These are phyloP conservation scores for Pleurotus giganteus DNA, from an alignment of 768 basidiomycete genomes.

Conservation along the genomic window DNA sequence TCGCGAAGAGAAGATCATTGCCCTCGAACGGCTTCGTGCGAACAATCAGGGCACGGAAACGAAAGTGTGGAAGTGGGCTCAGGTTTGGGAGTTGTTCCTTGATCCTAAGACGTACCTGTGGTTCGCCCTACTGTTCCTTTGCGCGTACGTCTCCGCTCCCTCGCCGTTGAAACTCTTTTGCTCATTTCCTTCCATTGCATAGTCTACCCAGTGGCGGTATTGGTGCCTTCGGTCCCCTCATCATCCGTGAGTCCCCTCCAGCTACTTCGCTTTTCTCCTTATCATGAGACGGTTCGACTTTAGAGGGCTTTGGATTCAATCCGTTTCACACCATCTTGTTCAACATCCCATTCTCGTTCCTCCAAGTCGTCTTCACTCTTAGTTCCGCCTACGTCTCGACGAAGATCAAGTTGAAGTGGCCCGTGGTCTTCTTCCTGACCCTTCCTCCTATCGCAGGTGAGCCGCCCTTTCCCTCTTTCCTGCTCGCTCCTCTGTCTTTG, in stretches of 20 bases:
- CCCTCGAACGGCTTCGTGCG: slow-evolving; percentile 38
- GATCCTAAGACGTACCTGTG: slow-evolving; percentile 44
- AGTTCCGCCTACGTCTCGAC: slow-evolving; percentile 32
- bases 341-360: slow-evolving; percentile 43
- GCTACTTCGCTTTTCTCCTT: too few relatives aligned
- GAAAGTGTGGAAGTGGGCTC: slow-evolving; percentile 45
- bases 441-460: slow-evolving; percentile 37
- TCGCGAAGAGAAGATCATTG: slow-evolving; percentile 39
- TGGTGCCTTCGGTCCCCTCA: slow-evolving; percentile 40
- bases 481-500: too few relatives aligned
- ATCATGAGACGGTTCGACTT: too few relatives aligned
- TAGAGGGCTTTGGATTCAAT: slow-evolving; percentile 40
- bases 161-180: neutral
- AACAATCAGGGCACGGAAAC: slow-evolving; percentile 46
- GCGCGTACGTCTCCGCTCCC: slow-evolving; percentile 33
- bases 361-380: slow-evolving; percentile 39
- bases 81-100: slow-evolving; percentile 34
- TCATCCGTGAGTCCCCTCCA: slow-evolving; percentile 29
- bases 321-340: slow-evolving; percentile 43
- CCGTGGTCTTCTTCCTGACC: slow-evolving; percentile 32
- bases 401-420: slow-evolving; percentile 37
- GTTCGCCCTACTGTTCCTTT: slow-evolving; percentile 39
- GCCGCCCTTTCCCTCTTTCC: too few relatives aligned
- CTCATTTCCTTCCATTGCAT: too few relatives aligned
- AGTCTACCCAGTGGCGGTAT: slow-evolving; percentile 40